Percentiles rank a stretch among this genome's conserved stretches.
phyloP scores from a whole-genome alignment of 495 filamentous ascomycete species.

The Staphylotrichum longicolle region DNA sequence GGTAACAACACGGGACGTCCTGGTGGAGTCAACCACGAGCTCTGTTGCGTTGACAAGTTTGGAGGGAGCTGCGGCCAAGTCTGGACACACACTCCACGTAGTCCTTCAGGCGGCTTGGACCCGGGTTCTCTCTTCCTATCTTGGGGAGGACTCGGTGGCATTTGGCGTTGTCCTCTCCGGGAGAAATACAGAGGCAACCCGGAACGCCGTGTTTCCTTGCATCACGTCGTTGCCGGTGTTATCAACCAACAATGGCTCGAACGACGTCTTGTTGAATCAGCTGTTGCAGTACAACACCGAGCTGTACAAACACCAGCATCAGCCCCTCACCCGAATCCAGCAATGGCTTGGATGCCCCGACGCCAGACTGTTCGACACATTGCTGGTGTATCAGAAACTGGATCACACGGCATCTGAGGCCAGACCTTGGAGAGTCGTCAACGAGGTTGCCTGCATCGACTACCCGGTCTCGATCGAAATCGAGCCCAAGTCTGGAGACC shows the following conservation, averaged over 20 bases:
- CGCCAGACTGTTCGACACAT: conserved; percentile 67
- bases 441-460: conserved; percentile 46
- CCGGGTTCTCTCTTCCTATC: conserved; percentile 65
- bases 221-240: conserved; percentile 70
- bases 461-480: conserved; percentile 74
- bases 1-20: conserved; percentile 36
- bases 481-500: conserved; percentile 46
- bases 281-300: conserved; percentile 61
- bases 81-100: conserved; percentile 66
- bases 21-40: conserved; percentile 43
- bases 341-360: conserved; percentile 59
- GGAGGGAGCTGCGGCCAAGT: conserved; percentile 49
- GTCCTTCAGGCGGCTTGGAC: conserved; percentile 74
- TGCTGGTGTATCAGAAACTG: conserved; percentile 74
- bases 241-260: conserved; percentile 48
- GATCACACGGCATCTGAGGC: conserved; percentile 4
- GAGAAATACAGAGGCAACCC: conserved; percentile 54
- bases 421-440: conserved; percentile 29
- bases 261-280: conserved; percentile 51
- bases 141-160: conserved; percentile 62
- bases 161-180: conserved; percentile 77
- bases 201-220: conserved; percentile 63
- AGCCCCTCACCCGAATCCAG: conserved; percentile 65
- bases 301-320: conserved; percentile 65
- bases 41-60: conserved; percentile 41